Conservation (phyloP, 2,329 filamentous ascomycete species). For the Dothideomycetidae sp. region DNA sequence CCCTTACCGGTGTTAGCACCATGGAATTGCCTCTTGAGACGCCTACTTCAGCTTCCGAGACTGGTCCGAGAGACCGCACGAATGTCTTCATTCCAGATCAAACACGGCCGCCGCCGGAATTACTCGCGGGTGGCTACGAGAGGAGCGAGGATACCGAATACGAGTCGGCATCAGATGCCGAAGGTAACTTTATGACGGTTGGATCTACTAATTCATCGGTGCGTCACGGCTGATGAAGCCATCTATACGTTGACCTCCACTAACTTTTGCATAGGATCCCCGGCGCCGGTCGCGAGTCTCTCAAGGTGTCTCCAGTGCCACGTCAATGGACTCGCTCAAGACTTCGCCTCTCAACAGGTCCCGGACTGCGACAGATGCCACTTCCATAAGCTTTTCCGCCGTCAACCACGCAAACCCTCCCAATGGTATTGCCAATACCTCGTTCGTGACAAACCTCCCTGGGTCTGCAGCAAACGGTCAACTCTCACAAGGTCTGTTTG, state of each 20-base stretch:
- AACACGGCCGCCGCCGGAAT: conserved; percentile 75
- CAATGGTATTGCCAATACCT: conserved; percentile 39
- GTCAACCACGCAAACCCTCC: conserved; percentile 31
- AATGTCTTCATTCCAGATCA: conserved; percentile 81
- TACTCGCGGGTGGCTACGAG: conserved; percentile 71
- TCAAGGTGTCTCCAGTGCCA: conserved; percentile 67
- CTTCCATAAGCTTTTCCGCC: conserved; percentile 36
- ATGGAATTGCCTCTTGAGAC: conserved; percentile 92
- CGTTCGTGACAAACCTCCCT: conserved; percentile 38
- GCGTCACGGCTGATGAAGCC: conserved; percentile 26
- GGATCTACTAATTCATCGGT: conserved; percentile 56
- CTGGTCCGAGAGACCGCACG: conserved; percentile 73
- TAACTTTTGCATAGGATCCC: conserved; percentile 34
- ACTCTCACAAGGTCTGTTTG: conserved; percentile 73
- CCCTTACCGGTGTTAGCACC: conserved; percentile 84
- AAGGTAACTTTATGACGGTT: conserved; percentile 60
- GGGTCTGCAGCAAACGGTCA: conserved; percentile 24
- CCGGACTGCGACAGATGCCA: conserved; percentile 34
- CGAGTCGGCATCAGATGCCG: conserved; percentile 68
- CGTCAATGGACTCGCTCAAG: conserved; percentile 83
- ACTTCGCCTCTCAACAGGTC: conserved; percentile 47
- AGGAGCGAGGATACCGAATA: conserved; percentile 87
- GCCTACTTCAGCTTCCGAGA: conserved; percentile 64
- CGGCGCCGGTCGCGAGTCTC: conserved; percentile 51
- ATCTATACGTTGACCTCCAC: too few relatives aligned